A percentile compares a stretch with the other conserved stretches of the same genome.
Conservation (phyloP, 2,329 filamentous ascomycete species). For the Monosporascus sp. region DNA sequence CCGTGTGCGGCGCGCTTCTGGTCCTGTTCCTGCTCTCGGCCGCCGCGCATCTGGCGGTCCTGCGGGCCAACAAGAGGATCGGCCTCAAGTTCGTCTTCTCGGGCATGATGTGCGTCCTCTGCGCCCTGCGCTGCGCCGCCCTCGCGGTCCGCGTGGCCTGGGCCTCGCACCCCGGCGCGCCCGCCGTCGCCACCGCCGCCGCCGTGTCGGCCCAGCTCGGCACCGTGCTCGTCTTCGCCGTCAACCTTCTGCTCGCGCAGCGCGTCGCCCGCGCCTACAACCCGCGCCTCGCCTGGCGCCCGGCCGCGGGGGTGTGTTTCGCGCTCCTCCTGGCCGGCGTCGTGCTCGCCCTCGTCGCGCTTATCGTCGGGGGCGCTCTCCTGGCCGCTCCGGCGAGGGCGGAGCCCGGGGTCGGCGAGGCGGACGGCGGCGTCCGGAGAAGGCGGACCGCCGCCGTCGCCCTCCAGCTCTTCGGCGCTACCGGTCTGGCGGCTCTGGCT, state of each 20-base stretch:
- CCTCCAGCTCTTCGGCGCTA: slow-evolving; percentile 58
- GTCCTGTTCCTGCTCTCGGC: slow-evolving; percentile 18
- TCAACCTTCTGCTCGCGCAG: slow-evolving; percentile 74
- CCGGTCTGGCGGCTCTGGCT: slow-evolving; percentile 56
- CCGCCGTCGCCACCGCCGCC: slow-evolving; percentile 50
- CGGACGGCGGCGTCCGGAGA: slow-evolving; percentile 40
- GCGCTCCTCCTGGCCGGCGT: slow-evolving; percentile 55
- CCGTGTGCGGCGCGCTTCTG: slow-evolving; percentile 17
- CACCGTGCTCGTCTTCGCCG: slow-evolving; percentile 67
- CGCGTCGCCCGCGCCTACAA: slow-evolving; percentile 70
- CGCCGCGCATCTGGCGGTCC: slow-evolving; percentile 18
- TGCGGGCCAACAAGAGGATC: slow-evolving; percentile 41
- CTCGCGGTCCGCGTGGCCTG: slow-evolving; percentile 49
- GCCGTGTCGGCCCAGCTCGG: slow-evolving; percentile 69
- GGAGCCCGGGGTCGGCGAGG: no score
- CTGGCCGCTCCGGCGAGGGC: slow-evolving; percentile 19
- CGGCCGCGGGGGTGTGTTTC: slow-evolving; percentile 45
- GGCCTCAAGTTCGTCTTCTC: slow-evolving; percentile 58
- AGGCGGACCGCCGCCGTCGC: slow-evolving; percentile 17
- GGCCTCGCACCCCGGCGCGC: slow-evolving; percentile 36
- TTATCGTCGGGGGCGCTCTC: slow-evolving; percentile 58
- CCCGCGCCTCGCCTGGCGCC: slow-evolving; percentile 65
- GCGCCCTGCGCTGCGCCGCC: slow-evolving; percentile 47
- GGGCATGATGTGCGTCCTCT: slow-evolving; percentile 53
- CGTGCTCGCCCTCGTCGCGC: slow-evolving; percentile 54